Conservation (phyloP, 805 yeast genomes). For the Ogataea dorogensis region DNA sequence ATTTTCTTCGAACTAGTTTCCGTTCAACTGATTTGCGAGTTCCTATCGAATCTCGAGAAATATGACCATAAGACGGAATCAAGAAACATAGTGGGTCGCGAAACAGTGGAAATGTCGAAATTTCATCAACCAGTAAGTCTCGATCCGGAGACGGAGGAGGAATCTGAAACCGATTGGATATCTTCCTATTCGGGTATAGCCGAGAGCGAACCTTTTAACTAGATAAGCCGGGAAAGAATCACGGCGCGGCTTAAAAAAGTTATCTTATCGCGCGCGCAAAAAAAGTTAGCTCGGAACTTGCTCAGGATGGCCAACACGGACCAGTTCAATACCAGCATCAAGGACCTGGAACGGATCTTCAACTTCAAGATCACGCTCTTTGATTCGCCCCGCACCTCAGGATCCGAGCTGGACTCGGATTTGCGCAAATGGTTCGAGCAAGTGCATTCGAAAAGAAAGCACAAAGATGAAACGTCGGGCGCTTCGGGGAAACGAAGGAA, state of each 20-base stretch:
- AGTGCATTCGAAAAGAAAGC: constrained; percentile 10
- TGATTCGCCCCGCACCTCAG: constrained; percentile 4
- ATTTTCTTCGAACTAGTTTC: constrained; percentile 49
- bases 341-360: constrained; percentile 25
- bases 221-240: neutral
- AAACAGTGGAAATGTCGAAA: constrained; percentile 25
- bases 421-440: constrained; percentile 8
- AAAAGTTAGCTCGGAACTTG: neutral
- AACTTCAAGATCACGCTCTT: constrained; percentile 23
- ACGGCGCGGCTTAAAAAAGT: constrained; percentile 3
- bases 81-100: constrained; percentile 61
- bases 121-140: neutral
- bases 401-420: constrained; percentile 19
- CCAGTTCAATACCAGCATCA: constrained; percentile 20
- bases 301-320: constrained; percentile 6
- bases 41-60: constrained; percentile 55
- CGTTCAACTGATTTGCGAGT: constrained; percentile 61
- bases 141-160: constrained; percentile 1
- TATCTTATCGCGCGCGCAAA: constrained; percentile 1
- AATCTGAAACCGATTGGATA: constrained; percentile 2
- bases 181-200: constrained; percentile 4
- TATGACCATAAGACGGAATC: constrained; percentile 50
- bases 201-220: neutral
- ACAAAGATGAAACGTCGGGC: neutral
- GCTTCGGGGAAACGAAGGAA: constrained; percentile 3